Evolutionary conservation across 805 yeast genomes (phyloP), one percentile per base, ranked within the genome.

Genomic region (Lipomyces spencermartinsiae): DNA sequence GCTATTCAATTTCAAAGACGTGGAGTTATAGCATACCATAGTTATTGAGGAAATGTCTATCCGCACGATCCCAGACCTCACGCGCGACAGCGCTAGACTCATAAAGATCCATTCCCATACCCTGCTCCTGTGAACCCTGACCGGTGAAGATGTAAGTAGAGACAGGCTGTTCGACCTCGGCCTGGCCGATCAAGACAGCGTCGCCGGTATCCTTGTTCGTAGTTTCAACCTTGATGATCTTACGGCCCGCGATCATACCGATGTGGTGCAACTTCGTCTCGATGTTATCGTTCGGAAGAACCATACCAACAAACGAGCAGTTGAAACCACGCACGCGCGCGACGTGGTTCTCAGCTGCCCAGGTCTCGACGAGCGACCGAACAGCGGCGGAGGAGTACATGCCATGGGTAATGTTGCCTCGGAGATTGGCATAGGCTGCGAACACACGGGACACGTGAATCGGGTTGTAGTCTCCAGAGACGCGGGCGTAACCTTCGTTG

Each of bases 41-140:
- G 79, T 94, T 93, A 77, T 87, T 84, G 78, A 92, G 84, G 84
- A 96, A 95, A 81, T 96, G 99, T 67, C 81, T 80, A 79, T 95
- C 99, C 70, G 99, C 99, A 79, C 92, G 90, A 80, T 95, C 98
- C 99, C 99, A 95, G 71, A 95, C 98, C 72, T 87, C 87, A 76
- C 88, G 88, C 63, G 99, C 99, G 79, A 95, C 97, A 37, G 87
- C 93, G 61, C 97, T 91, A 55, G 90, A 85, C 73, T 88, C 89
- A 81, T 95, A 95, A 78, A 95, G 86, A 80, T 95, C 99, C 99
- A 95, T 95, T 85, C 99, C 99, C 99, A 95, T 95, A 80, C 98
- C 98, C 84, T 96, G 99, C 81, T 96, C 99, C 83, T 95, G 99
- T 69, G 99, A 94, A 80, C 99, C 99, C 85, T 95, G 99, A 78